Base-by-base conservation (phyloP, 2,329 filamentous ascomycete genomes). In the Microdochium paspali region DNA sequence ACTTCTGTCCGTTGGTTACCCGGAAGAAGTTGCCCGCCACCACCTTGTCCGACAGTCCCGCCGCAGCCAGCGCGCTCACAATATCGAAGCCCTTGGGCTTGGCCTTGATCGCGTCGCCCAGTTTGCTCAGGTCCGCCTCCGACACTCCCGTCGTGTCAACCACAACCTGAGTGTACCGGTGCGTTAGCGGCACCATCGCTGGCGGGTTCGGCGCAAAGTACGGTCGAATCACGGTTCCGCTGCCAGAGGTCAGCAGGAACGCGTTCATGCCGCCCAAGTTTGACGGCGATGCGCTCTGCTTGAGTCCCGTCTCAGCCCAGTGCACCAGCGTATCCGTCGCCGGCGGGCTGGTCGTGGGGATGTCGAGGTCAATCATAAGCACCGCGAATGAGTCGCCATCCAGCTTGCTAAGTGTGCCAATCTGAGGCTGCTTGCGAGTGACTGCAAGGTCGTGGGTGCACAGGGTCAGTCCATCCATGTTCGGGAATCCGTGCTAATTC, bases 341-440 rank as follows among this genome's bases (percentile, higher is more conserved):
- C 1, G 64, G 63, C 3, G 66, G 61, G 32, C 24, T 61, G 52
- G 61, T 65, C 10, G 68, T 70, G 43, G 68, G 73, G 61, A 68
- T 77, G 53, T 73, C 73, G 5, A 76, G 62, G 49, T 70, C 67
- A 44, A 71, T 58, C 68, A 70, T 70, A 49, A 70, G 46, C 26
- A 70, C 58, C 13, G 66, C 63, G 51, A 66, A 71, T 3, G 66
- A 68, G 45, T 61, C 61, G 45, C 69, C 69, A 18, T 57, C 60
- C n/a, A 72, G 58, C 44, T 58, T 59, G 50, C 58, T 58, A 39
- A 56, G 51, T 7, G 68, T 70, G 43, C 59, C 67, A 28, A 70
- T 51, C 23, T 52, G 61, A 18, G 68, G 68, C 32, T 59, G 53
- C 31, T 51, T 56, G 51, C 61, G 54, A 9, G 65, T 66, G 46